phyloP scores from a whole-genome alignment of 2,329 filamentous ascomycete genomes.

The Diaporthe ampelina region DNA sequence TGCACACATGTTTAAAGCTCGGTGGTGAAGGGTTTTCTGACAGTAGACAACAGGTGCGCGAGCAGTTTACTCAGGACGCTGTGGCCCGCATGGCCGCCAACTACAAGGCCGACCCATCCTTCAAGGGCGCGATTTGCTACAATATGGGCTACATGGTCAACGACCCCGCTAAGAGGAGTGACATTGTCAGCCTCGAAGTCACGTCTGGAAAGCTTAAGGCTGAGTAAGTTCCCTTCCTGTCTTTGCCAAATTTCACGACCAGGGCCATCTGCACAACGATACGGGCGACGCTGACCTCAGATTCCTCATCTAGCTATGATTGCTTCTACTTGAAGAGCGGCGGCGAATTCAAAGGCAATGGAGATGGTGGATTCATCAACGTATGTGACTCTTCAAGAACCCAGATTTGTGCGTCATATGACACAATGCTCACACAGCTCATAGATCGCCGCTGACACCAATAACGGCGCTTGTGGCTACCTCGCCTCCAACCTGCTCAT shows the following conservation, averaged over 20 bases:
- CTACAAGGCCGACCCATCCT: conserved; percentile 17
- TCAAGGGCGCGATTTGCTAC: conserved; percentile 19
- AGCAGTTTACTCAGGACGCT: conserved; percentile 16
- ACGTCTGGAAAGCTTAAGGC: conserved; percentile 16
- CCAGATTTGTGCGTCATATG: neutral
- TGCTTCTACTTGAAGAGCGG: conserved; percentile 19
- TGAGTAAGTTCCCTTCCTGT: neutral
- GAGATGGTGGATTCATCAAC: conserved; percentile 23
- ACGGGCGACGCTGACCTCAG: neutral
- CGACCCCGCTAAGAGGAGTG: conserved; percentile 2
- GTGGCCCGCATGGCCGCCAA: conserved; percentile 15
- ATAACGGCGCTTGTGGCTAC: conserved; percentile 20
- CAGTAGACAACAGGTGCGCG: conserved; percentile 1
- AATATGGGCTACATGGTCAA: conserved; percentile 22
- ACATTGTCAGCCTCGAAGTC: conserved; percentile 26
- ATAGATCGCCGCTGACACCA: conserved; percentile 14
- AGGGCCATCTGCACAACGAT: no score
- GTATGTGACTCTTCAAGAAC: neutral
- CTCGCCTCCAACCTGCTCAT: conserved; percentile 1
- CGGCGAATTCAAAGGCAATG: conserved; percentile 2
- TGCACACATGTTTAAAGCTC: no score
- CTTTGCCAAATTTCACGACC: no score
- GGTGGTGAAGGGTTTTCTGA: no score
- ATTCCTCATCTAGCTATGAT: neutral
- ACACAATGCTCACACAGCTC: neutral